Conservation (phyloP, 2,329 filamentous ascomycete species). For the Fusarium begoniae region DNA sequence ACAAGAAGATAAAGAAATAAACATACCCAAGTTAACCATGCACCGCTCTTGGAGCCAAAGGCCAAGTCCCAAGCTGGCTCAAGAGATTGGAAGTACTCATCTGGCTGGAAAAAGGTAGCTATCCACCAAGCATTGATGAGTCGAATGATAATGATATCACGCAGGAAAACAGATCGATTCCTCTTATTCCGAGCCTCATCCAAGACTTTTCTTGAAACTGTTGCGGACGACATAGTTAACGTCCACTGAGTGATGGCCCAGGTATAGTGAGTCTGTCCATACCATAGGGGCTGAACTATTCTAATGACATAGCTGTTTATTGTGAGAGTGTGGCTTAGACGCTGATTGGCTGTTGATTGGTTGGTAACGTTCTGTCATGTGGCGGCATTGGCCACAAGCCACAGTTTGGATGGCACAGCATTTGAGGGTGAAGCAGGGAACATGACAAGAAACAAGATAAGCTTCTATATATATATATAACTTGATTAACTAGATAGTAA, state of each 20-base stretch:
- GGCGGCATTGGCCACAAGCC: background rate
- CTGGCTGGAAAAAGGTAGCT: constrained; percentile 95
- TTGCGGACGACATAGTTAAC: constrained; percentile 25
- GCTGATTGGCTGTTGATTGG: constrained; percentile 11
- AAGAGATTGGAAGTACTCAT: constrained; percentile 95
- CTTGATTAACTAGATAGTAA: background rate
- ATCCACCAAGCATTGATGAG: constrained; percentile 81
- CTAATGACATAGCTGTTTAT: constrained; percentile 5
- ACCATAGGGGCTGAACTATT: constrained; percentile 8
- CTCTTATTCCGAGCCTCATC: constrained; percentile 34
- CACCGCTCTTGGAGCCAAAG: constrained; percentile 79
- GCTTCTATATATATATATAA: background rate
- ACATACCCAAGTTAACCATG: constrained; percentile 95
- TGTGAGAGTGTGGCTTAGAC: background rate
- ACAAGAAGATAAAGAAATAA: background rate
- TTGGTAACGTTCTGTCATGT: background rate
- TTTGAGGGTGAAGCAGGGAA: background rate
- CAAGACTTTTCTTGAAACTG: constrained; percentile 1
- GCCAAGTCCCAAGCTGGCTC: constrained; percentile 93
- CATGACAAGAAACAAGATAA: background rate
- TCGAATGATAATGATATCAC: constrained; percentile 71
- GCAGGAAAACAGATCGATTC: constrained; percentile 44
- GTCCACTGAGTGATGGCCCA: background rate
- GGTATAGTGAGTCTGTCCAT: background rate
- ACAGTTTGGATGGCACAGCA: background rate